Conservation (phyloP, 2,329 filamentous ascomycete species). For the Helminthosporium solani region DNA sequence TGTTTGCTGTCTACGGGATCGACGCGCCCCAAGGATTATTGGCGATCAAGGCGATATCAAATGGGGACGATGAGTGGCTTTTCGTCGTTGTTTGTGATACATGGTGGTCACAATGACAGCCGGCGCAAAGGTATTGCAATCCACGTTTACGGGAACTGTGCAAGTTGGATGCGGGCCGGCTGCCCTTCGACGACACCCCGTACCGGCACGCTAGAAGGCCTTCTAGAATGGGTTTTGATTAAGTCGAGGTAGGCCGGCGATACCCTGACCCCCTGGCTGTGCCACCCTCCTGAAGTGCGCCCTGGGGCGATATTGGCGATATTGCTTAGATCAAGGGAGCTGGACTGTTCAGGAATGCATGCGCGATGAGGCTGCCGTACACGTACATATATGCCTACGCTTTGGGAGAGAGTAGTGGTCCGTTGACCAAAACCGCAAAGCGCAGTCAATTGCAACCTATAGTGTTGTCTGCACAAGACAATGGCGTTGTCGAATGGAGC, state of each 20-base stretch:
- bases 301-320: conserved; percentile 4
- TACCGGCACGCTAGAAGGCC: conserved; percentile 27
- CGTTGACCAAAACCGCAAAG: conserved; percentile 16
- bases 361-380: conserved; percentile 23
- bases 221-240: conserved; percentile 30
- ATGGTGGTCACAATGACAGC: neutral
- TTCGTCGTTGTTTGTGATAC: neutral
- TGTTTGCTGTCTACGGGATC: conserved; percentile 1
- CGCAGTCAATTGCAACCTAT: conserved; percentile 20
- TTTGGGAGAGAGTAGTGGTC: conserved; percentile 13
- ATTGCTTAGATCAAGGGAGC: conserved; percentile 9
- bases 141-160: conserved; percentile 16
- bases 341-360: conserved; percentile 6
- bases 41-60: neutral
- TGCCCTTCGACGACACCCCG: conserved; percentile 12
- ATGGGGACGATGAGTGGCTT: neutral
- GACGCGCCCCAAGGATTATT: neutral
- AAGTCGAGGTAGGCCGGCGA: conserved; percentile 10
- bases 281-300: conserved; percentile 3
- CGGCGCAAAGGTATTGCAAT: conserved; percentile 3
- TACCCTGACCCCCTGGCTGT: conserved; percentile 4
- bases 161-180: conserved; percentile 6
- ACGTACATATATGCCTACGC: conserved; percentile 17
- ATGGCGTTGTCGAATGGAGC: conserved; percentile 17
- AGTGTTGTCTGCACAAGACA: conserved; percentile 19